Conservation (phyloP, 352 stramenopile genomes). For the Pythium aquatile region DNA sequence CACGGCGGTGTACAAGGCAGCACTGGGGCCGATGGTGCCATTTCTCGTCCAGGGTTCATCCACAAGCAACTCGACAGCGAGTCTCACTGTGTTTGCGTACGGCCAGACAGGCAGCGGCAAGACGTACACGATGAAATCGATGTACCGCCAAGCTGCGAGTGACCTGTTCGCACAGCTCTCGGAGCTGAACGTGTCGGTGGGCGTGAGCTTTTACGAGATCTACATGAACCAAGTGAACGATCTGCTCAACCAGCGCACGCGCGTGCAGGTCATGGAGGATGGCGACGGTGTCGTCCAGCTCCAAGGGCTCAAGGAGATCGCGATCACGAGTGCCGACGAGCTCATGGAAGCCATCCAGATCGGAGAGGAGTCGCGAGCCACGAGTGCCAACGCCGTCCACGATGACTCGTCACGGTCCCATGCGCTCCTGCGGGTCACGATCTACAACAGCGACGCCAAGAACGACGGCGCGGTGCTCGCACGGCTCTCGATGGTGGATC, state of each 20-base stretch:
- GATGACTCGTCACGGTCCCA: slow-evolving; percentile 92
- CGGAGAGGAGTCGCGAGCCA: slow-evolving; percentile 89
- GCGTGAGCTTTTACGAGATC: slow-evolving; percentile 96
- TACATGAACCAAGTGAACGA: slow-evolving; percentile 96
- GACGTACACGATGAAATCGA: slow-evolving; percentile 92
- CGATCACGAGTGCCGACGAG: slow-evolving; percentile 74
- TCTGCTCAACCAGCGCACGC: slow-evolving; percentile 85
- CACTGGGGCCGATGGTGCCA: slow-evolving; percentile 56
- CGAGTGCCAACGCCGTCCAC: slow-evolving; percentile 94
- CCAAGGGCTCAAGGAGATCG: slow-evolving; percentile 87
- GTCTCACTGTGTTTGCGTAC: slow-evolving; percentile 96
- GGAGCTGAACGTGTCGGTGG: slow-evolving; percentile 50
- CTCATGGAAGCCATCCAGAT: slow-evolving; percentile 89
- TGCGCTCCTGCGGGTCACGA: slow-evolving; percentile 87
- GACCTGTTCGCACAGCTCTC: slow-evolving; percentile 58
- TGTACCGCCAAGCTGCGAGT: slow-evolving; percentile 56
- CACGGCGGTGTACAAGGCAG: slow-evolving; percentile 86
- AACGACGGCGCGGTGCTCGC: slow-evolving; percentile 28
- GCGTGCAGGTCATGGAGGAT: slow-evolving; percentile 93
- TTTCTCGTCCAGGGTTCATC: slow-evolving; percentile 34
- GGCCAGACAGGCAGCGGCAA: slow-evolving; percentile 95
- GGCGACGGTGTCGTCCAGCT: slow-evolving; percentile 91
- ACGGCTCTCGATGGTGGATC: slow-evolving; percentile 86
- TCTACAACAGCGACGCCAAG: slow-evolving; percentile 30
- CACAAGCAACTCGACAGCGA: slow-evolving; percentile 26